Evolutionary conservation across 768 basidiomycete species (phyloP).

Genomic region (Pleurotus citrinopileatus): DNA sequence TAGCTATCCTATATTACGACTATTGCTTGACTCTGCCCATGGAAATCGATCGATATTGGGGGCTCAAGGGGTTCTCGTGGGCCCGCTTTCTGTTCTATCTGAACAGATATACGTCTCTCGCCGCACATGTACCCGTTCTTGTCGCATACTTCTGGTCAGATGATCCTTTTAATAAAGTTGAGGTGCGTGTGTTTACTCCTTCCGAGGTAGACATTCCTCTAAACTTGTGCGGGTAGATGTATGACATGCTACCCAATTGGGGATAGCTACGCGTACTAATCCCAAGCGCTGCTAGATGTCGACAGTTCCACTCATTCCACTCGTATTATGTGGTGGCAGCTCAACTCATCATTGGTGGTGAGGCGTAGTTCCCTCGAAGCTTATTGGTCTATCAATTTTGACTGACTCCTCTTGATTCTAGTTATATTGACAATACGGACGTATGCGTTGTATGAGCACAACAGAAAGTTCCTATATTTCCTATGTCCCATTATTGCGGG

Average conservation of each 20-base stretch:
- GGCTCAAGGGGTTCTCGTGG: slow-evolving; percentile 24
- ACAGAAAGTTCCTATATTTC: slow-evolving; percentile 24
- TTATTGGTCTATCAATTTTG: not conserved
- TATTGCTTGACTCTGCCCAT: slow-evolving; percentile 38
- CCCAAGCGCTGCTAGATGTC: slow-evolving; percentile 27
- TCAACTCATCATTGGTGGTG: slow-evolving; percentile 33
- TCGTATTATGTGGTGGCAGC: slow-evolving; percentile 19
- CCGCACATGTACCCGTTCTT: slow-evolving; percentile 35
- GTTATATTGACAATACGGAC: slow-evolving; percentile 41
- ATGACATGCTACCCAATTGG: slow-evolving; percentile 1
- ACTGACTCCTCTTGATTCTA: slow-evolving; percentile 9
- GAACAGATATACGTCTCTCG: slow-evolving; percentile 38
- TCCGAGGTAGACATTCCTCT: no score
- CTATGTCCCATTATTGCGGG: slow-evolving; percentile 22
- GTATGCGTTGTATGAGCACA: slow-evolving; percentile 40
- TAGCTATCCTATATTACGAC: slow-evolving; percentile 43
- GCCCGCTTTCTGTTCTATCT: slow-evolving; percentile 34
- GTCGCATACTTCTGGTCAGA: slow-evolving; percentile 31
- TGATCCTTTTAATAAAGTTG: slow-evolving; percentile 20
- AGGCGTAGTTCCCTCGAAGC: slow-evolving; percentile 18
- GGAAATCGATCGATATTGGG: slow-evolving; percentile 47
- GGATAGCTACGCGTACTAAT: slow-evolving; percentile 2
- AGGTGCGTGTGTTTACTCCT: slow-evolving; percentile 19
- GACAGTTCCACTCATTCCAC: slow-evolving; percentile 18
- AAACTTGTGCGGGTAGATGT: no score